phyloP scores from a whole-genome alignment of 805 yeast species.

The Suhomyces prunicola region DNA sequence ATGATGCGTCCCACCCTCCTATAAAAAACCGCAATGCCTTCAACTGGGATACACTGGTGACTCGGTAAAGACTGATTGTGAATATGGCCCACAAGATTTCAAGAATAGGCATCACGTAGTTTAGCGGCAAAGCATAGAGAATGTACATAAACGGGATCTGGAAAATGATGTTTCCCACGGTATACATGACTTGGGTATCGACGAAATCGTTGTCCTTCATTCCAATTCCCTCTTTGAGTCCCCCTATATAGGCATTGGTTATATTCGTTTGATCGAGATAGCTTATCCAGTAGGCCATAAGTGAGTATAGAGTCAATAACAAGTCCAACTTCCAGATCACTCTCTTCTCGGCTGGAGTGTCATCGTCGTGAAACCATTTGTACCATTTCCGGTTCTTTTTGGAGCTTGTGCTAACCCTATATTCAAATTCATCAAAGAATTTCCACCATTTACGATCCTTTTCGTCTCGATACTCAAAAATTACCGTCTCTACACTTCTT shows the following conservation, averaged over 20 bases:
- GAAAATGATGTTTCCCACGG: slow-evolving; percentile 21
- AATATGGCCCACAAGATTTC: slow-evolving; percentile 20
- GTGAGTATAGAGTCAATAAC: slow-evolving; percentile 21
- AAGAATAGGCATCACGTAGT: slow-evolving; percentile 17
- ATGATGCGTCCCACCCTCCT: slow-evolving; percentile 16
- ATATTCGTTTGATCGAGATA: slow-evolving; percentile 22
- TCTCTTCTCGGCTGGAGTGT: slow-evolving; percentile 23
- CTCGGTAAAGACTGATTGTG: slow-evolving; percentile 16
- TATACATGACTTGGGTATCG: slow-evolving; percentile 20
- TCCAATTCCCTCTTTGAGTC: slow-evolving; percentile 15
- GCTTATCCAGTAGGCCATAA: slow-evolving; percentile 24
- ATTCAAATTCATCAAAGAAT: slow-evolving; percentile 38
- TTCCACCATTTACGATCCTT: slow-evolving; percentile 50
- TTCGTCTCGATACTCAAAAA: slow-evolving; percentile 47
- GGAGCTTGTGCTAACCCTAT: slow-evolving; percentile 16
- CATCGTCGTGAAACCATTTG: slow-evolving; percentile 26
- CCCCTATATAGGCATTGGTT: slow-evolving; percentile 22
- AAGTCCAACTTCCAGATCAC: slow-evolving; percentile 23
- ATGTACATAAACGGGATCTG: slow-evolving; percentile 24
- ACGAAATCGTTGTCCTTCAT: slow-evolving; percentile 22
- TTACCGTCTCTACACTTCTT: slow-evolving; percentile 23
- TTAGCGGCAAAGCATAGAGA: slow-evolving; percentile 18
- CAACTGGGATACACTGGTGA: slow-evolving; percentile 15
- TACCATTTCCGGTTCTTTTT: slow-evolving; percentile 17
- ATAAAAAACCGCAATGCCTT: slow-evolving; percentile 19